A percentile compares a stretch with the other conserved stretches of the same genome.
Evolutionary conservation across 148 eudicot species (phyloP).

Genomic region (Camellia lanceoleosa): DNA sequence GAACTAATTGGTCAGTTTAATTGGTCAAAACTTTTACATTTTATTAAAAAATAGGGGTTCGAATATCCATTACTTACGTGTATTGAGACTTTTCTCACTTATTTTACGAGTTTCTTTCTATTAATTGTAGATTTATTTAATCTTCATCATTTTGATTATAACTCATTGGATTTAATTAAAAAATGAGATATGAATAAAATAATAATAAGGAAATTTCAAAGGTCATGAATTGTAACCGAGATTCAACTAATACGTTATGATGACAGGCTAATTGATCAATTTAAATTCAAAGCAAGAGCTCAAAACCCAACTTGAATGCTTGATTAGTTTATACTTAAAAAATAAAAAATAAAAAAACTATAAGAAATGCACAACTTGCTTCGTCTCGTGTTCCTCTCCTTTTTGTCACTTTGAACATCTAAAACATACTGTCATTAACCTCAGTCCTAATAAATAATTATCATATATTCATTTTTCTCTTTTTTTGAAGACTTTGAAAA

Average conservation of each 20-base stretch:
- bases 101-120: too few species aligned
- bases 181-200: too few species aligned
- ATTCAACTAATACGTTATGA: neutral
- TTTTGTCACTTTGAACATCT: neutral
- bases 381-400: conserved; percentile 17
- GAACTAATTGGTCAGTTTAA: too few species aligned
- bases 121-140: too few species aligned
- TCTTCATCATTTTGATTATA: too few species aligned
- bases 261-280: neutral
- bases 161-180: too few species aligned
- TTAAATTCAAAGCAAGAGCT: neutral
- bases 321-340: neutral
- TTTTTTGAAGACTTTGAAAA: neutral
- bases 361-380: neutral
- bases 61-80: too few species aligned
- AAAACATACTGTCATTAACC: neutral
- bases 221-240: neutral
- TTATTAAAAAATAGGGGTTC: too few species aligned
- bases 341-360: neutral
- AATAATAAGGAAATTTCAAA: neutral
- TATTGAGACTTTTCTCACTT: too few species aligned
- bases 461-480: neutral
- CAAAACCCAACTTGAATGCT: neutral
- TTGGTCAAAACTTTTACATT: too few species aligned
- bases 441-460: conserved; percentile 5